phyloP scores from a whole-genome alignment of 2,329 filamentous ascomycete species.

The Nannizziopsis barbatae region DNA sequence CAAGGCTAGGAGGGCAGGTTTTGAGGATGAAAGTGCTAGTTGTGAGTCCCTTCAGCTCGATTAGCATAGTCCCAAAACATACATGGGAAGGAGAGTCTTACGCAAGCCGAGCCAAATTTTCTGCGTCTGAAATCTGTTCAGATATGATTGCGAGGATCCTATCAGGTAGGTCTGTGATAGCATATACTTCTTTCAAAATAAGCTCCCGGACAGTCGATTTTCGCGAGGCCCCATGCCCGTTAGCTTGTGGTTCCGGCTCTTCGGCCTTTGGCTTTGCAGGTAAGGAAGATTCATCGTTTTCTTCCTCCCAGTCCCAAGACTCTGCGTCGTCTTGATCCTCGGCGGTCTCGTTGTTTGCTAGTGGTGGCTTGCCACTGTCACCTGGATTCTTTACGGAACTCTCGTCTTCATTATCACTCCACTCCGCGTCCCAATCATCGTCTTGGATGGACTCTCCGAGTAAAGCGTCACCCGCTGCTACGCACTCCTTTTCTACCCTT shows the following conservation, averaged over 20 bases:
- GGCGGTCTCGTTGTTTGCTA: conserved; percentile 15
- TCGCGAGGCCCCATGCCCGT: conserved; percentile 9
- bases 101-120: conserved; percentile 28
- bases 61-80: background rate
- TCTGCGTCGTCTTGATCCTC: conserved; percentile 37
- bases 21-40: conserved; percentile 32
- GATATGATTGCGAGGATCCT: conserved; percentile 46
- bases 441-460: conserved; percentile 45
- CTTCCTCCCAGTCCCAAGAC: conserved; percentile 80
- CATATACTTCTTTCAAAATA: conserved; percentile 73
- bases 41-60: conserved; percentile 20
- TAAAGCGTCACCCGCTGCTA: conserved; percentile 58
- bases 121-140: conserved; percentile 34
- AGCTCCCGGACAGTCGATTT: conserved; percentile 46
- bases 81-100: conserved; percentile 18
- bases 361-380: background rate
- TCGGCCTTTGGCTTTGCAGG: conserved; percentile 11
- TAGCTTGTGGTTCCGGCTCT: background rate
- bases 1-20: conserved; percentile 34
- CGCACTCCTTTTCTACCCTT: conserved; percentile 69
- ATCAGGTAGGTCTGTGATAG: conserved; percentile 76
- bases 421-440: conserved; percentile 65
- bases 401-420: conserved; percentile 48
- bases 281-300: conserved; percentile 33
- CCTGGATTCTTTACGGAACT: conserved; percentile 12